Evolutionary conservation across 805 yeast species (phyloP), one percentile per base, ranked within the genome.

Genomic region (Tetrapisispora namnaoensis): DNA sequence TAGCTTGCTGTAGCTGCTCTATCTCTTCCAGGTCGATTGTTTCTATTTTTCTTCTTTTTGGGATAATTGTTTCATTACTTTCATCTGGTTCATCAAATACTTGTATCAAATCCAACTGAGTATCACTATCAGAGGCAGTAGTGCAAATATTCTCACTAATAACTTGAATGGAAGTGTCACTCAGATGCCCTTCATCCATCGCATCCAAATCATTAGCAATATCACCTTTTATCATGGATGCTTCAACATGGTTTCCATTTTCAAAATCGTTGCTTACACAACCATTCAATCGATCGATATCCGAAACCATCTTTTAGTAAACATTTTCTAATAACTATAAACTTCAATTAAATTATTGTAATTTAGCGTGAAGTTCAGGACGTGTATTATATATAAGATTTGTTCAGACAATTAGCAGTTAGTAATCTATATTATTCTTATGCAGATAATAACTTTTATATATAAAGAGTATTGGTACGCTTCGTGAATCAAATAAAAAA

Each of bases 1-100:
- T 67, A 21, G 69, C 70, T 36, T 70, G 69, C 38, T 70, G 62
- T 24, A 42, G 14, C 13, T 66, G 68, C 32, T 61, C 68, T 3
- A 63, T 59, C 10, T 21, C 44, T 7, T 47, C 51, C 6, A 41
- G 44, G 34, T 49, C 52, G 27, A 44, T 37, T 4, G 40, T 39
- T 11, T 37, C 42, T 11, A 38, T 20, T n/a, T 27, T 44, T 16
- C 35, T 22, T 43, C n/a, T 37, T 45, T 35, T 43, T 13, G 34
- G 8, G 27, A 9, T 20, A 21, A 8, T n/a, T 5, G 7, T n/a
- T n/a, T 24, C 40, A 20, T 20, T 20, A 10, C 18, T 27, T 1
- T 34, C 44, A 21, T 38, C 38, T 32, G 21, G 39, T 22, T 34
- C 17, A 32, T 40, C 41, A 30, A 40, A n/a, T 21, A 32, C 47